Evolutionary conservation across 495 filamentous ascomycete species (phyloP).

Genomic region (Daldinia grandis): DNA sequence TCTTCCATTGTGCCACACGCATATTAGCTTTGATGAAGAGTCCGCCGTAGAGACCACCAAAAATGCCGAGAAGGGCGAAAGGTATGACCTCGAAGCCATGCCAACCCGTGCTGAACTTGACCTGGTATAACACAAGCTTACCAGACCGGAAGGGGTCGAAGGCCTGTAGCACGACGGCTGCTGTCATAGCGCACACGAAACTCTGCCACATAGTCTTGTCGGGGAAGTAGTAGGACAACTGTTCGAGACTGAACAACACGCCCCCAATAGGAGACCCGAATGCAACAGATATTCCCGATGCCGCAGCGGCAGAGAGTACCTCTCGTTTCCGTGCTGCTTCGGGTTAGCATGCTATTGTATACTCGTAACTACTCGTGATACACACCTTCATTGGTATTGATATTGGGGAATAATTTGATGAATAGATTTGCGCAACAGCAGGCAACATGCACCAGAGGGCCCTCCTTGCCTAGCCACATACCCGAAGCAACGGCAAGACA

Average conservation of each 20-base stretch:
- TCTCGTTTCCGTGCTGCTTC: constrained; percentile 86
- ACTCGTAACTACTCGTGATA: background rate
- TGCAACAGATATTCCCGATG: constrained; percentile 94
- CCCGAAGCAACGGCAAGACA: constrained; percentile 95
- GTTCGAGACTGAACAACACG: constrained; percentile 92
- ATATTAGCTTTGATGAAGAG: constrained; percentile 96
- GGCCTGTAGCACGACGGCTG: constrained; percentile 89
- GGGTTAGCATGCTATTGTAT: constrained; percentile 27
- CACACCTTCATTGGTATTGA: constrained; percentile 88
- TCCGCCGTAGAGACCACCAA: constrained; percentile 92
- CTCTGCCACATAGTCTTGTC: constrained; percentile 99
- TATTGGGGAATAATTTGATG: constrained; percentile 85
- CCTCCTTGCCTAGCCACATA: constrained; percentile 98
- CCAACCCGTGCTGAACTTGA: constrained; percentile 91
- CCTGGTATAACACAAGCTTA: constrained; percentile 95
- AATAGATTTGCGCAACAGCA: constrained; percentile 97
- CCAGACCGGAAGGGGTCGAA: constrained; percentile 95
- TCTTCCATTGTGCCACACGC: constrained; percentile 83
- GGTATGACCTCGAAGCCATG: constrained; percentile 94
- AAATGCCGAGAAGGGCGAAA: constrained; percentile 84
- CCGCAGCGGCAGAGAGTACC: constrained; percentile 91
- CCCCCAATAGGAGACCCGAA: constrained; percentile 97
- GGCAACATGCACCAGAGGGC: constrained; percentile 94
- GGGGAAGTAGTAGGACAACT: constrained; percentile 97
- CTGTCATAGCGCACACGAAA: constrained; percentile 98